Conservation (phyloP, 208 protist genomes). For the Naegleria lovaniensis region DNA sequence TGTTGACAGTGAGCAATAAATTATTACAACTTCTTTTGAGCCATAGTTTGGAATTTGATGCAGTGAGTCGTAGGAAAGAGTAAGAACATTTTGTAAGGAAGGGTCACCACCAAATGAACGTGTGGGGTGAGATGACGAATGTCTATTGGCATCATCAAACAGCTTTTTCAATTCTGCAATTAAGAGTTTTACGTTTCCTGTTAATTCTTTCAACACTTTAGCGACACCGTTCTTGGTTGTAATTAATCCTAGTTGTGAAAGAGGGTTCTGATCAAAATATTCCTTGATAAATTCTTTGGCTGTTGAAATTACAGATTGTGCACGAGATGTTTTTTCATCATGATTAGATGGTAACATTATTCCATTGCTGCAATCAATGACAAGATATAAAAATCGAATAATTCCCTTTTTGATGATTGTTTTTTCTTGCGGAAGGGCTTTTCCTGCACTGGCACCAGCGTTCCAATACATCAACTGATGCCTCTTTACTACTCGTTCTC, state of each 20-base stretch:
- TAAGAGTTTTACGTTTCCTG: conserved; percentile 38
- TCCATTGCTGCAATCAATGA: conserved; percentile 47
- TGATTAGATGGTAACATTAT: conserved; percentile 27
- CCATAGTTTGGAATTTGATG: conserved; percentile 55
- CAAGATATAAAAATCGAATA: conserved; percentile 50
- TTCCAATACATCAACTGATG: not conserved
- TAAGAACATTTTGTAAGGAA: conserved; percentile 61
- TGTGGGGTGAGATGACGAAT: not conserved
- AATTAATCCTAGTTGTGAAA: conserved; percentile 64
- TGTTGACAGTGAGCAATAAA: conserved; percentile 48
- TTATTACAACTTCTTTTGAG: conserved; percentile 55
- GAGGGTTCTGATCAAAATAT: conserved; percentile 76
- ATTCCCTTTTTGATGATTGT: conserved; percentile 42
- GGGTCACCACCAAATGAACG: conserved; percentile 42
- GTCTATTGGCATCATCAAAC: not conserved
- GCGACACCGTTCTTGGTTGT: conserved; percentile 50
- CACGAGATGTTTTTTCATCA: conserved; percentile 49
- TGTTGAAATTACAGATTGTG: conserved; percentile 30
- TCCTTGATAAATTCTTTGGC: conserved; percentile 48
- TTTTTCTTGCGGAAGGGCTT: not conserved
- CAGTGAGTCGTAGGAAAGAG: conserved; percentile 46
- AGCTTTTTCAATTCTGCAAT: conserved; percentile 36
- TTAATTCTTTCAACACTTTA: conserved; percentile 56
- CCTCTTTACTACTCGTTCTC: not conserved
- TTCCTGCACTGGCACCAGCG: not conserved